These are phyloP conservation scores for Clitocybe nebularis DNA, from an alignment of 1,284 basidiomycete genomes.

Conservation along the genomic window DNA sequence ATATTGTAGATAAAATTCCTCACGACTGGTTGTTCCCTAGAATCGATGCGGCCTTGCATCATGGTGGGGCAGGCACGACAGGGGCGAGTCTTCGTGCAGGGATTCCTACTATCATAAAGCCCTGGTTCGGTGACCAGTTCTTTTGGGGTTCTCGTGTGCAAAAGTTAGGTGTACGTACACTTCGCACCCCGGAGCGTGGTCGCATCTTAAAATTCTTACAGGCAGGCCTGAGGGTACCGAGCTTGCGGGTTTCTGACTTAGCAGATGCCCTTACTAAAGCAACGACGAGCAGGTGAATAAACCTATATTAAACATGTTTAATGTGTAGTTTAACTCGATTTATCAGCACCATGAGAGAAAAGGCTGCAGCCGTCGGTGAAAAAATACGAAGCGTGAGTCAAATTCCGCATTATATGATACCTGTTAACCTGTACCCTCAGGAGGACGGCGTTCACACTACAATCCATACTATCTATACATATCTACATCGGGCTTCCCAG, in stretches of 20 bases:
- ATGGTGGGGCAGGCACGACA: constrained; percentile 74
- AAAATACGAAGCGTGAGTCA: constrained; percentile 49
- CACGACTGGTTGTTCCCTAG: constrained; percentile 82
- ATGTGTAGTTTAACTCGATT: background rate
- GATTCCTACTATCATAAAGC: constrained; percentile 73
- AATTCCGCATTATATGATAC: background rate
- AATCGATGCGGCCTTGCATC: constrained; percentile 64
- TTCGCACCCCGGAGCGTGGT: background rate
- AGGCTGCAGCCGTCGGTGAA: constrained; percentile 59
- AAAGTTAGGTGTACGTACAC: constrained; percentile 46
- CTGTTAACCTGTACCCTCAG: constrained; percentile 21
- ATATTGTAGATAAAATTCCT: constrained; percentile 62
- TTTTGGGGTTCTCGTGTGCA: constrained; percentile 72
- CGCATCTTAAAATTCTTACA: constrained; percentile 14
- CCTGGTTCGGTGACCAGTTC: constrained; percentile 69
- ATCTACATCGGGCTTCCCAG: constrained; percentile 40
- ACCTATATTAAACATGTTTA: constrained; percentile 1
- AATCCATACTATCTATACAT: constrained; percentile 46
- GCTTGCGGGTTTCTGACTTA: constrained; percentile 46
- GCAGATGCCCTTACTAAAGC: constrained; percentile 51
- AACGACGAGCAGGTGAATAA: constrained; percentile 42
- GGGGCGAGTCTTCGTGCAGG: constrained; percentile 67
- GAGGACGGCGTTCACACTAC: constrained; percentile 50
- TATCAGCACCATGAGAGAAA: constrained; percentile 55
- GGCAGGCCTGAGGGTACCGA: constrained; percentile 48